These are phyloP conservation scores for Globisporangium canariense DNA, from an alignment of 352 stramenopile species.

Conservation along the genomic window DNA sequence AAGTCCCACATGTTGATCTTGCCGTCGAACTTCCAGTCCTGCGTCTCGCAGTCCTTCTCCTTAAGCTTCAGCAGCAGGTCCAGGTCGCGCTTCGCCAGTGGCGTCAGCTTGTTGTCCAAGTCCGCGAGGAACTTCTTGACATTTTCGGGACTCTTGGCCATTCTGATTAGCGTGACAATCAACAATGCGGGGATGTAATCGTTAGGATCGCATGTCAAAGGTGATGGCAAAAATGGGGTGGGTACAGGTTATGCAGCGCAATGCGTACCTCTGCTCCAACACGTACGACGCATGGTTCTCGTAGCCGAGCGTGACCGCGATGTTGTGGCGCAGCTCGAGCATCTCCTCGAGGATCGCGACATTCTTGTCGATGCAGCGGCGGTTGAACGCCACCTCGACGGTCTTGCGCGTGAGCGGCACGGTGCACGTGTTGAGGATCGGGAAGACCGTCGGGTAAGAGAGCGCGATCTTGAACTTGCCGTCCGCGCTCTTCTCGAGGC, in stretches of 20 bases:
- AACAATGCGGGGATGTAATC: neutral
- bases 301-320: slow-evolving; percentile 75
- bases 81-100: slow-evolving; percentile 75
- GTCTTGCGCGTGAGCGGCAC: slow-evolving; percentile 80
- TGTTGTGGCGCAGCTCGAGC: slow-evolving; percentile 72
- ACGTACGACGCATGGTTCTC: slow-evolving; percentile 83
- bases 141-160: slow-evolving; percentile 57
- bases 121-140: slow-evolving; percentile 74
- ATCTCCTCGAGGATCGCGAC: slow-evolving; percentile 82
- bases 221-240: neutral
- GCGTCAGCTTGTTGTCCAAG: slow-evolving; percentile 70
- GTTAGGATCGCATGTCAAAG: neutral
- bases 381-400: slow-evolving; percentile 79
- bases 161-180: slow-evolving; percentile 27
- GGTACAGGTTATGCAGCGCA: neutral
- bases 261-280: slow-evolving; percentile 66
- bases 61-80: slow-evolving; percentile 73
- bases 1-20: slow-evolving; percentile 92
- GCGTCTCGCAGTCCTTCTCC: slow-evolving; percentile 49
- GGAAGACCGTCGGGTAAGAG: slow-evolving; percentile 89
- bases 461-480: slow-evolving; percentile 82
- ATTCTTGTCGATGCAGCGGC: slow-evolving; percentile 81
- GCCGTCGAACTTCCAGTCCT: slow-evolving; percentile 66
- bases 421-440: slow-evolving; percentile 85
- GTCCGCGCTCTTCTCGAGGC: slow-evolving; percentile 64